A percentile compares a stretch with the other conserved stretches of the same genome.
These are phyloP conservation scores for Hysterium pulicare DNA, from an alignment of 2,329 filamentous ascomycete genomes.

Conservation along the genomic window DNA sequence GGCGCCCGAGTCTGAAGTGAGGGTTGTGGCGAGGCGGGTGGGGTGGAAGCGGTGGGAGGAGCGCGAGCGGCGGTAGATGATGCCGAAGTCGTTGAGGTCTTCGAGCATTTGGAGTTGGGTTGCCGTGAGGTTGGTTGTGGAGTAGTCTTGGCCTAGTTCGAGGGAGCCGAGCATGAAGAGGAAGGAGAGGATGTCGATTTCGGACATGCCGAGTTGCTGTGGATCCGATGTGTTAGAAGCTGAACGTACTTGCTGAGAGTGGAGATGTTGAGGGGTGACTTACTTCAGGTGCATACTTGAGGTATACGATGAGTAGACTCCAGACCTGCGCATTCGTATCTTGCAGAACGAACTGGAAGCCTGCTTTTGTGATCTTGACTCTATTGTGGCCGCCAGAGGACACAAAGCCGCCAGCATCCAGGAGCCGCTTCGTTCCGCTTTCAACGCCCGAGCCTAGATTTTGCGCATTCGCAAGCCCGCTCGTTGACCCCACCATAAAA, in stretches of 20 bases:
- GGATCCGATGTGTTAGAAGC: constrained; percentile 7
- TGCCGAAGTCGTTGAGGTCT: constrained; percentile 85
- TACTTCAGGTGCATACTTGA: constrained; percentile 72
- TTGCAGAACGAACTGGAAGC: constrained; percentile 91
- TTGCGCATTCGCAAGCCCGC: constrained; percentile 29
- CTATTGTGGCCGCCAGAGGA: constrained; percentile 53
- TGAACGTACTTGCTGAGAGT: no score
- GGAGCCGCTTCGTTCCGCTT: constrained; percentile 73
- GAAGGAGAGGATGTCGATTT: constrained; percentile 92
- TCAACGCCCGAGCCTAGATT: constrained; percentile 49
- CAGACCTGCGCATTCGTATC: constrained; percentile 96
- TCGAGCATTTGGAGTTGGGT: constrained; percentile 86
- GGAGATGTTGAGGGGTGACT: constrained; percentile 11
- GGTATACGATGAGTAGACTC: constrained; percentile 89
- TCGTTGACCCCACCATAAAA: constrained; percentile 82
- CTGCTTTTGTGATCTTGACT: constrained; percentile 81
- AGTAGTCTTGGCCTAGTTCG: constrained; percentile 87
- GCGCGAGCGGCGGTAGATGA: constrained; percentile 65
- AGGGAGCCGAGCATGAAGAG: constrained; percentile 92
- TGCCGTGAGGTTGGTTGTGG: constrained; percentile 75
- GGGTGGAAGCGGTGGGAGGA: constrained; percentile 67
- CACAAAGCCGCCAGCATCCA: constrained; percentile 78
- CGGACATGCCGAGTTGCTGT: constrained; percentile 66
- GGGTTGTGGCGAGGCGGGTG: constrained; percentile 87
- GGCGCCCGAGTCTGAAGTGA: constrained; percentile 73